These are phyloP conservation scores for Gentiana straminea DNA, from an alignment of 257 asterid species.

Conservation along the genomic window DNA sequence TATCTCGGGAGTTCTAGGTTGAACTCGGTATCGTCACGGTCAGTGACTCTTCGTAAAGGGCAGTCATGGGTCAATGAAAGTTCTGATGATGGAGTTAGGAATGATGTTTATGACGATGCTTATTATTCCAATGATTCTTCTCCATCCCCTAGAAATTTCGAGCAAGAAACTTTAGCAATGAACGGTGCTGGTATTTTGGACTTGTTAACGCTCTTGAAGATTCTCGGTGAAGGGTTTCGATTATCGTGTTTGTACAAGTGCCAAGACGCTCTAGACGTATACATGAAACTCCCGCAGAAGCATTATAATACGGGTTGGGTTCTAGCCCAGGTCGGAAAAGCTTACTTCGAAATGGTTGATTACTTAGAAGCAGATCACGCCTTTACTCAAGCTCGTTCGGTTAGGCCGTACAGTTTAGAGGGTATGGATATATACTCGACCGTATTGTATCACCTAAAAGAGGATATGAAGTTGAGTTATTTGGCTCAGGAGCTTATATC, in stretches of 20 bases:
- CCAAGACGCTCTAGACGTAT: slow-evolving; percentile 86
- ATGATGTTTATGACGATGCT: slow-evolving; percentile 63
- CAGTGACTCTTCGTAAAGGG: slow-evolving; percentile 54
- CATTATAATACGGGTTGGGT: slow-evolving; percentile 97
- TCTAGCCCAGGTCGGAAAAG: slow-evolving; percentile 92
- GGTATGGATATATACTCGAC: slow-evolving; percentile 95
- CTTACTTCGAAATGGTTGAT: slow-evolving; percentile 84
- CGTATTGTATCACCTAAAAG: slow-evolving; percentile 89
- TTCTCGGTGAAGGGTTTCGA: slow-evolving; percentile 88
- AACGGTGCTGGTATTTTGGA: slow-evolving; percentile 63
- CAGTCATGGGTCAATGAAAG: slow-evolving; percentile 54
- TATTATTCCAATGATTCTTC: slow-evolving; percentile 38
- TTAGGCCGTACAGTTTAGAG: slow-evolving; percentile 75
- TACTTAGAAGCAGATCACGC: slow-evolving; percentile 92
- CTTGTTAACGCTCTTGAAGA: slow-evolving; percentile 58
- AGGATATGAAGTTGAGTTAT: slow-evolving; percentile 97
- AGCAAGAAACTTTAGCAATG: slow-evolving; percentile 57
- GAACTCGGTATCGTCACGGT: slow-evolving; percentile 46
- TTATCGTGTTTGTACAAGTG: slow-evolving; percentile 74
- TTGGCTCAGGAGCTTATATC: slow-evolving; percentile 94
- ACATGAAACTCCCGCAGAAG: slow-evolving; percentile 63
- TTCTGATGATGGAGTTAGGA: slow-evolving; percentile 70
- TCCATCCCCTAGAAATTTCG: slow-evolving; percentile 48
- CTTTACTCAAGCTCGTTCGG: slow-evolving; percentile 76
- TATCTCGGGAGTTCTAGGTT: slow-evolving; percentile 54